A percentile compares a stretch with the other conserved stretches of the same genome.
Evolutionary conservation across 75 land plant genomes (phyloP).

Genomic region (Adiantum capillusveneris): DNA sequence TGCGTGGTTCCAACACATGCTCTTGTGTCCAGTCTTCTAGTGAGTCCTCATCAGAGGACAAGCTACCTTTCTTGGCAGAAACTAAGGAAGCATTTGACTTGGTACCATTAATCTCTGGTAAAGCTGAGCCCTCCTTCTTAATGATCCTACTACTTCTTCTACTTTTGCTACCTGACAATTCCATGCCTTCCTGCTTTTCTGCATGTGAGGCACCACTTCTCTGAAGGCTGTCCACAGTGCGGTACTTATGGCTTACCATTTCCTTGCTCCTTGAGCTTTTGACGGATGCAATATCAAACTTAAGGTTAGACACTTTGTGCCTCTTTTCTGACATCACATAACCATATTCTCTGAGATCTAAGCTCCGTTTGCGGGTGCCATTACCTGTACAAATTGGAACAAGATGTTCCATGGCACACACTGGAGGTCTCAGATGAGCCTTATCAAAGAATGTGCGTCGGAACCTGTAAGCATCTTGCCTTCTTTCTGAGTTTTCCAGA

Average conservation of each 20-base stretch:
- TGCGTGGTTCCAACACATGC: slow-evolving; percentile 3
- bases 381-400: no score
- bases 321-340: no score
- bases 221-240: not conserved
- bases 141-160: not conserved
- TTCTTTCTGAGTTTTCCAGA: no score
- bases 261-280: not conserved
- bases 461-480: no score
- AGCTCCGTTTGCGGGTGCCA: no score
- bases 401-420: no score
- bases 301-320: no score
- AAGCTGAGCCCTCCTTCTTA: not conserved
- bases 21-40: slow-evolving; percentile 3
- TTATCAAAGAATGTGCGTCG: no score
- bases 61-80: not conserved
- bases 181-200: not conserved
- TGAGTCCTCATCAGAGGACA: not conserved
- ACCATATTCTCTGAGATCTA: no score
- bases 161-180: not conserved
- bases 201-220: not conserved
- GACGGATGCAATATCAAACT: no score
- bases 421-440: no score
- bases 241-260: slow-evolving; percentile 3
- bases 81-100: not conserved
- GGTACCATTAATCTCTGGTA: not conserved